Evolutionary conservation across 176 grass and related monocot species (phyloP).

Genomic region (Triticum timopheevii): DNA sequence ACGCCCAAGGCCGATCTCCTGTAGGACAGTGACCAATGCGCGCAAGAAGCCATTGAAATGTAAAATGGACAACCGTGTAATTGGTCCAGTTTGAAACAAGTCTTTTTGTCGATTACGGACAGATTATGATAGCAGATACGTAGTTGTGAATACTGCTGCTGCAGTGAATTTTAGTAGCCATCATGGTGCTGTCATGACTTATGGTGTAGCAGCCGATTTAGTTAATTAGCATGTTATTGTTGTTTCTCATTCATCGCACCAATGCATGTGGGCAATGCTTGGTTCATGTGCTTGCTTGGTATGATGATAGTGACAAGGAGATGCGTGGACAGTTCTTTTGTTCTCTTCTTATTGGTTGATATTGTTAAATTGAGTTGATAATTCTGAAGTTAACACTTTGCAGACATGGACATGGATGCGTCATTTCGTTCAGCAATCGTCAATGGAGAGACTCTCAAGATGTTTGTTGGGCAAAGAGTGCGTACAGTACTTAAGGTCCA

Average conservation of each 20-base stretch:
- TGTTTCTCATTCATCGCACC: neutral
- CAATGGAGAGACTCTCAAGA: conserved; percentile 67
- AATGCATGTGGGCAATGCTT: neutral
- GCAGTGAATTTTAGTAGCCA: neutral
- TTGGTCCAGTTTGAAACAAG: neutral
- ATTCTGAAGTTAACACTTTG: conserved; percentile 2
- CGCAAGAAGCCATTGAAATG: neutral
- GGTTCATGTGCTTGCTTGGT: neutral
- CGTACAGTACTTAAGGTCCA: conserved; percentile 71
- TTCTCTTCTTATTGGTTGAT: neutral
- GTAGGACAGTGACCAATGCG: neutral
- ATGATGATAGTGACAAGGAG: neutral
- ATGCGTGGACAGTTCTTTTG: neutral
- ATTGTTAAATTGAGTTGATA: neutral
- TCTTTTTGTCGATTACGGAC: neutral
- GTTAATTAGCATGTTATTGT: neutral
- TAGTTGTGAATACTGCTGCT: neutral
- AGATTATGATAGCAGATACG: neutral
- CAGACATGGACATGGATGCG: conserved; percentile 68
- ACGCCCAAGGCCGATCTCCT: neutral
- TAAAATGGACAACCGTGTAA: neutral
- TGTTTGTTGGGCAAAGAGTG: conserved; percentile 66
- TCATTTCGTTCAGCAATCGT: conserved; percentile 44
- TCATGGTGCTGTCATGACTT: neutral
- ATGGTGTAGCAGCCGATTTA: neutral